Evolutionary conservation across 169 alveolate genomes (phyloP), one percentile per base, ranked within the genome.

Genomic region (Plasmodium blacklocki): DNA sequence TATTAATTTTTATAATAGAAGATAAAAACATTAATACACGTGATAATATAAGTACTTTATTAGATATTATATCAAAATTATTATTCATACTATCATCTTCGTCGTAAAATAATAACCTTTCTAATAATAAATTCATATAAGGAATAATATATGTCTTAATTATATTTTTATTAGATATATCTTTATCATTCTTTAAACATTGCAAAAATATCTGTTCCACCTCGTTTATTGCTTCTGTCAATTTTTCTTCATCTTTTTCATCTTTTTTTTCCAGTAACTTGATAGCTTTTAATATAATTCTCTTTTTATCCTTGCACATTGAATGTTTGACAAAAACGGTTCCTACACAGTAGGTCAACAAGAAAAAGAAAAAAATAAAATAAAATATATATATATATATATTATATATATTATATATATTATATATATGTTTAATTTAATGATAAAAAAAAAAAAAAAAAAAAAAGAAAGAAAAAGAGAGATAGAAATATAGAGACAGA

Each of bases 181-280:
- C 50, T 47, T 64, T 63, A 50, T 78, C 89, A 78, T 78, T 78
- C 11, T 26, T 78, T 50, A 78, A 64, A 32, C 89, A 78, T 26
- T 64, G 70, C 26, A 78, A 67, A 76, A 78, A 78, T 63, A 78
- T 78, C 32, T 78, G 89, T n/a, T 78, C 89, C 52, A 78, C 54
- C 39, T 78, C 89, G 39, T 64, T 78, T 68, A 78, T 78, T 45
- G 50, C 18, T 21, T 59, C 54, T 58, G 23, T 29, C 23, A 78
- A 47, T 11, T 14, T 67, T 47, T 78, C 45, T 50, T 78, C 89
- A 47, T 54, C 74, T 74, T 74, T 73, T 64, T 78, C 89, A 50
- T 78, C 89, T 39, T 78, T 66, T 29, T 29, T 66, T 52, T 78
- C 89, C 26, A 78, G 89, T 3, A 78, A 39, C 58, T 78, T 64